phyloP scores from a whole-genome alignment of 192 early-diverging fungal genomes.

The Linnemannia elongata region DNA sequence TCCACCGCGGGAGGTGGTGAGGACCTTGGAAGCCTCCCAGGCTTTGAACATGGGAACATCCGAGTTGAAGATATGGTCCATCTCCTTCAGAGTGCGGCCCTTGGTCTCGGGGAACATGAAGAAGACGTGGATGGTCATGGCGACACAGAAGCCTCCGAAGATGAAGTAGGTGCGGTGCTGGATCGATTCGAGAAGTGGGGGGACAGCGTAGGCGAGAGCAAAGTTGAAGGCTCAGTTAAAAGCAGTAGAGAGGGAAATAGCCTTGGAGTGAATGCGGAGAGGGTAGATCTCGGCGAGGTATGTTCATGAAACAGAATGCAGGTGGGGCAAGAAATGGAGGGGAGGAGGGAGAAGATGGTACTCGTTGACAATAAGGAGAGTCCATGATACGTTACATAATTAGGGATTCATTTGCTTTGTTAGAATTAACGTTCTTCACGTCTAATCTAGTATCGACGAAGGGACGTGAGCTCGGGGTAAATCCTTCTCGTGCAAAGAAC shows the following conservation, averaged over 20 bases:
- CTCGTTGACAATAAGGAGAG: no score
- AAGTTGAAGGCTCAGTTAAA: slow-evolving; percentile 95
- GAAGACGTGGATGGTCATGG: slow-evolving; percentile 71
- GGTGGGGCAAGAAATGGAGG: no score
- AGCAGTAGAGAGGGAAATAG: slow-evolving; percentile 83
- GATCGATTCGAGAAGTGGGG: slow-evolving; percentile 76
- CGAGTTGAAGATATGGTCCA: slow-evolving; percentile 82
- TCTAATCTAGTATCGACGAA: neutral
- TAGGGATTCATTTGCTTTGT: no score
- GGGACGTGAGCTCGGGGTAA: neutral
- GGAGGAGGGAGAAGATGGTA: no score
- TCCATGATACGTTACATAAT: no score
- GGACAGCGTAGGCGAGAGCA: slow-evolving; percentile 79
- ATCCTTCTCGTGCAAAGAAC: neutral
- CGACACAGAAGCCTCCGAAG: slow-evolving; percentile 77
- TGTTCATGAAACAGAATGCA: slow-evolving; percentile 92
- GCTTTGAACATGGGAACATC: slow-evolving; percentile 58
- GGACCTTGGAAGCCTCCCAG: slow-evolving; percentile 6
- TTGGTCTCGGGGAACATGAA: slow-evolving; percentile 89
- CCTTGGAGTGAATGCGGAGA: slow-evolving; percentile 89
- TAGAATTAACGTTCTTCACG: no score
- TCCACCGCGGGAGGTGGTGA: neutral
- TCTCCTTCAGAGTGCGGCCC: slow-evolving; percentile 86
- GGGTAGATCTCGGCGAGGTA: slow-evolving; percentile 95
- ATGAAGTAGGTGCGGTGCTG: slow-evolving; percentile 78